Evolutionary conservation across 1,284 basidiomycete species (phyloP), one percentile per base, ranked within the genome.

Genomic region (Boletus holoroseus): DNA sequence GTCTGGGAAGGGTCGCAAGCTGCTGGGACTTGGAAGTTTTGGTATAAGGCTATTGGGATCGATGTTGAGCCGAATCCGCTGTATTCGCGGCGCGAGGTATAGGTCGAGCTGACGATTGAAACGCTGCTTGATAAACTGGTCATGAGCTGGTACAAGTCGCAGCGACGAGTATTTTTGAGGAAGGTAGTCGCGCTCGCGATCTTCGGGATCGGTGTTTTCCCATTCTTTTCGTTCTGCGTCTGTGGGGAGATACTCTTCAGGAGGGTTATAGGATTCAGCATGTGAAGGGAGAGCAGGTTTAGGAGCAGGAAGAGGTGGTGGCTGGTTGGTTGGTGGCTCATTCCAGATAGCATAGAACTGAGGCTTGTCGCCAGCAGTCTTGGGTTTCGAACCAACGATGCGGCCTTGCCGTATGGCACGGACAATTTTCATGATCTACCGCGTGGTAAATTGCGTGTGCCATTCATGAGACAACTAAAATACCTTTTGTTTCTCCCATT

Each of bases 401-500:
- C 92, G 85, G 35, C 96, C 96, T 73, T 94, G 85, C 20, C 96
- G 86, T 63, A 99, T 99, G 13, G 95, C 95, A 47, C 94, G 92
- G 55, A 99, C 95, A 60, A 99, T 98, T 81, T 99, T 99, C 94
- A 99, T 97, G 59, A 99, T 83, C 91, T 94, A 56, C 27, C 35
- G 32, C 39, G 20, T 36, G 51, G 44, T 58, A 35, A 63, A 44
- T 39, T 47, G 44, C 39, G 24, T 44, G 44, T 18, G 24, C 36
- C 35, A 31, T 39, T 32, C 15, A 22, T 3, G n/a, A 44, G n/a
- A 31, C 26, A 32, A 16, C 41, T n/a, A 9, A 40, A 24, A 41
- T 61, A 89, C 93, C 82, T 99, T 99, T 78, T 97, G 87, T 73
- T 98, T 97, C 74, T 99, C 96, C 96, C 96, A 99, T 77, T 96